Conservation (phyloP, 139 green algal species). For the Deuterostichococcus epilithicus region DNA sequence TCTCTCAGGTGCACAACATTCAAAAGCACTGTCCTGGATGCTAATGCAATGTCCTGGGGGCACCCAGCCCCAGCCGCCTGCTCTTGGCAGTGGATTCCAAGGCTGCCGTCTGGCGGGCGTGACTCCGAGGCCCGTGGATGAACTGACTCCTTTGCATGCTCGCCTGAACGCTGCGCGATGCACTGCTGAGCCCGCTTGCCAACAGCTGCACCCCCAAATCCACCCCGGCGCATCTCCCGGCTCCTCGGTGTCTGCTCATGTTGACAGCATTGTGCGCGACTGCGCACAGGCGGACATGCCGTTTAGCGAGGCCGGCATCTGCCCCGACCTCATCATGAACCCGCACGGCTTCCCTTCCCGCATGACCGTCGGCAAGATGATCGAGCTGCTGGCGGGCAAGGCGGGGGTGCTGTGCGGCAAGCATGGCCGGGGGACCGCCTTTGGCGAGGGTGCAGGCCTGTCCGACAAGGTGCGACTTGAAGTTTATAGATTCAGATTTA, state of each 20-base stretch:
- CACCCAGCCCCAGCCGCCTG: background rate
- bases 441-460: conserved; percentile 80
- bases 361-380: conserved; percentile 93
- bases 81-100: no score
- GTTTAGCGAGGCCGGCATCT: conserved; percentile 85
- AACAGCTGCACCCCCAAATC: no score
- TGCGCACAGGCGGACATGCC: conserved; percentile 92
- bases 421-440: conserved; percentile 75
- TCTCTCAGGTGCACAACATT: conserved; percentile 44
- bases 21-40: no score
- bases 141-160: background rate
- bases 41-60: no score
- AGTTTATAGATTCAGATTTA: no score
- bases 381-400: conserved; percentile 95
- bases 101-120: no score
- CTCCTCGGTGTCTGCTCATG: background rate
- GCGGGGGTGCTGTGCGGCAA: conserved; percentile 53
- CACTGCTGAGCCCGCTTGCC: no score
- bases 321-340: conserved; percentile 89
- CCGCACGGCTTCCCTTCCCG: conserved; percentile 75
- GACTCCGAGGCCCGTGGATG: no score
- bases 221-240: no score
- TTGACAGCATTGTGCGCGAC: background rate
- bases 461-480: conserved; percentile 63
- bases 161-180: no score